A percentile compares a stretch with the other conserved stretches of the same genome.
These are phyloP conservation scores for Pyrenophora graminea DNA, from an alignment of 2,329 filamentous ascomycete genomes.

Conservation along the genomic window DNA sequence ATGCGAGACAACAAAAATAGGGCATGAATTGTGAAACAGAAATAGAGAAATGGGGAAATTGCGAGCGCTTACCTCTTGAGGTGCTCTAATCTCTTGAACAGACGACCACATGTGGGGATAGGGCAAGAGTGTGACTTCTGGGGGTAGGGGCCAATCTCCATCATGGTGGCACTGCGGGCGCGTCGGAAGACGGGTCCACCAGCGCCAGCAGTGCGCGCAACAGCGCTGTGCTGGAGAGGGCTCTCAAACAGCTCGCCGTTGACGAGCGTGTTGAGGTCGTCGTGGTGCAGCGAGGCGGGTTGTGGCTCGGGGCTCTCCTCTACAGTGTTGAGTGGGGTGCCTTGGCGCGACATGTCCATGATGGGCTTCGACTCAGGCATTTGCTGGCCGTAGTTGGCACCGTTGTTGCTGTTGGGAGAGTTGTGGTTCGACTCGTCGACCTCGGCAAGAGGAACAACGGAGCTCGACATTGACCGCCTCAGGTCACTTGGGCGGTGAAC, in stretches of 20 bases:
- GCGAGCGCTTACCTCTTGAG: conserved; percentile 84
- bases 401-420: conserved; percentile 76
- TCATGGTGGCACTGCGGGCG: conserved; percentile 91
- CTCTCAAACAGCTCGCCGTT: conserved; percentile 45
- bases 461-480: conserved; percentile 85
- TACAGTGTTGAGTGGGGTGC: conserved; percentile 83
- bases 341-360: conserved; percentile 82
- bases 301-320: conserved; percentile 81
- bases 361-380: conserved; percentile 74
- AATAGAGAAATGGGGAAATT: conserved; percentile 31
- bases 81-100: conserved; percentile 99
- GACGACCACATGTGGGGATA: conserved; percentile 94
- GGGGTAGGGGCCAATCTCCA: conserved; percentile 94
- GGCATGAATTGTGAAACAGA: no score
- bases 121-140: conserved; percentile 98
- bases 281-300: conserved; percentile 68
- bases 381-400: conserved; percentile 57
- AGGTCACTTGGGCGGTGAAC: conserved; percentile 86
- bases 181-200: conserved; percentile 80
- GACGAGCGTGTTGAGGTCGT: conserved; percentile 63
- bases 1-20: conserved; percentile 45
- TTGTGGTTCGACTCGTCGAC: conserved; percentile 77
- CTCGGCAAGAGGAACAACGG: conserved; percentile 80
- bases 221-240: conserved; percentile 61
- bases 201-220: conserved; percentile 61